Conservation (phyloP, 805 yeast species). For the Teunomyces cretensis region DNA sequence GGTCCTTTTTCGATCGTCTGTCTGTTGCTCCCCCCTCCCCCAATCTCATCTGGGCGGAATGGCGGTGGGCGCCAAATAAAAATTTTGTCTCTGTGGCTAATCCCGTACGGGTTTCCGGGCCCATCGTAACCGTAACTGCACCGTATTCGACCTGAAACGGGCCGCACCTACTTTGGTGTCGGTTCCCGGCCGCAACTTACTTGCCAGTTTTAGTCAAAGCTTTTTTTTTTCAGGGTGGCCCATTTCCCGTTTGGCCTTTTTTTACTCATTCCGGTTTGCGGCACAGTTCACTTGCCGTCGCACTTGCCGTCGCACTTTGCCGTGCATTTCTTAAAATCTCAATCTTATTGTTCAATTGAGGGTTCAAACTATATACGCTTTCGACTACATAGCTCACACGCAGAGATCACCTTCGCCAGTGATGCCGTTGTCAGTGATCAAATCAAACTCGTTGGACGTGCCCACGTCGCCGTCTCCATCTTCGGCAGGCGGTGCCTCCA, state of each 20-base stretch:
- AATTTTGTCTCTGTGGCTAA: too few relatives aligned
- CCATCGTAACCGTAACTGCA: too few relatives aligned
- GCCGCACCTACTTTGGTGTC: too few relatives aligned
- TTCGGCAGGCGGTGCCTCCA: constrained; percentile 5
- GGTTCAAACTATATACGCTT: too few relatives aligned
- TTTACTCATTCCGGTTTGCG: constrained; percentile 1
- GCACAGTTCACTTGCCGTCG: neutral
- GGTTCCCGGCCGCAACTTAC: too few relatives aligned
- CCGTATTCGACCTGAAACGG: too few relatives aligned
- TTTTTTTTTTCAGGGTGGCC: neutral
- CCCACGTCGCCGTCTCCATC: constrained; percentile 2
- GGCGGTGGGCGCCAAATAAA: too few relatives aligned
- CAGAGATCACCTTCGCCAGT: neutral
- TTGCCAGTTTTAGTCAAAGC: too few relatives aligned
- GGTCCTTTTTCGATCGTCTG: neutral
- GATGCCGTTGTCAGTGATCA: constrained; percentile 3
- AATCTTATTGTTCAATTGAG: neutral
- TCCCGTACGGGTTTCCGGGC: too few relatives aligned
- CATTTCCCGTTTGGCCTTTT: neutral
- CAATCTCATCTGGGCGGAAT: too few relatives aligned
- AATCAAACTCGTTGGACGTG: neutral
- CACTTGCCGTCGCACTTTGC: constrained; percentile 2
- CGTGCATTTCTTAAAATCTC: neutral
- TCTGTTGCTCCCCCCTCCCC: neutral
- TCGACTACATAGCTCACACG: too few relatives aligned